Evolutionary conservation across 1,284 basidiomycete genomes (phyloP), one percentile per base, ranked within the genome.

Genomic region (Xerocomus minutiporus): DNA sequence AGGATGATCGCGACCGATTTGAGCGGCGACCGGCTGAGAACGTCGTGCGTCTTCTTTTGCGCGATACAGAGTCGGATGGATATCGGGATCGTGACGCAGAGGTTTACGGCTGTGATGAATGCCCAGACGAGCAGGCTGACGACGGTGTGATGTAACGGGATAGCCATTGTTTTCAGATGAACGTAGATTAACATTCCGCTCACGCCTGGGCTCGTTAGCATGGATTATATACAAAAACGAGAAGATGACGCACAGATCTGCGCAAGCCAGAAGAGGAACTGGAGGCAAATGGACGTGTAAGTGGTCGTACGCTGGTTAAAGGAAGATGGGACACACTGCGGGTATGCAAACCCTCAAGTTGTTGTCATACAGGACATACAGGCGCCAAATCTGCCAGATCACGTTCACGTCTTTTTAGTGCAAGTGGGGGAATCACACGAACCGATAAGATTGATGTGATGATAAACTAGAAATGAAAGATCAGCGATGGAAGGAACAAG

Each of bases 341-440:
- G 62, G 52, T 4, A 63, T 20, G 39, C 64, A 63, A 7, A 61
- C 23, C 41, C 5, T 26, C 25, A 46, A 13, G 8, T 39, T 25
- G 13, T 48, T 35, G 32, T 56, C 54, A 31, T 60, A 64, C 29
- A 63, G 31, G 8, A 63, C 38, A 28, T 47, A 61, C 34, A 66
- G 52, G 15, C 62, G 65, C 62, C 62, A 65, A 4, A 63, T 56
- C 61, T 63, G 23, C 2, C 35, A 8, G 35, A 4, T 17, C 4
- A 17, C n/a, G 29, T 31, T 31, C 29, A 31, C 12, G 42, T 2
- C 6, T 26, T 41, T 43, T 0, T 20, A 47, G 40, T 25, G 12
- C 6, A 11, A 11, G 29, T 15, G 4, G 29, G 40, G 4, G 13
- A 25, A 2, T 7, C 5, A 34, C 8, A 55, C 64, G 11, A 5